A percentile compares a stretch with the other conserved stretches of the same genome.
Conservation (phyloP, 2,329 filamentous ascomycete genomes). For the Sphaceloma murrayae region DNA sequence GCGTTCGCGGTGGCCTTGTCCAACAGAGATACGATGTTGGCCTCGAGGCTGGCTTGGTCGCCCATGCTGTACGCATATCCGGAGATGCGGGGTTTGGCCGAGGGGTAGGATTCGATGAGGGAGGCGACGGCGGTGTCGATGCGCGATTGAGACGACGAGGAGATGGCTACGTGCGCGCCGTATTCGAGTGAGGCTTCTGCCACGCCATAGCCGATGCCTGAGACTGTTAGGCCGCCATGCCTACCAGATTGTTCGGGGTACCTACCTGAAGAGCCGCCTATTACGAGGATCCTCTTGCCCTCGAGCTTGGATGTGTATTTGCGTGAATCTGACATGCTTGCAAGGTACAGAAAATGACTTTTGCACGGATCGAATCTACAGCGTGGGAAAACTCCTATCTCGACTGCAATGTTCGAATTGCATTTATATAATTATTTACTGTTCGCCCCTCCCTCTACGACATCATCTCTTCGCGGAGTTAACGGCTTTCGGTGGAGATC, state of each 20-base stretch:
- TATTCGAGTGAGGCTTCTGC: constrained; percentile 49
- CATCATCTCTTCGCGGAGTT: not conserved
- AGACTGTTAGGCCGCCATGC: no score
- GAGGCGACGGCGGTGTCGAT: constrained; percentile 39
- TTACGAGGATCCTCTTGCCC: constrained; percentile 44
- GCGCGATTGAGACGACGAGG: constrained; percentile 46
- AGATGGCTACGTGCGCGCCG: constrained; percentile 49
- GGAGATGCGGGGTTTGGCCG: constrained; percentile 31
- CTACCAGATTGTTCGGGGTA: no score
- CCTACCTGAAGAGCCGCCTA: constrained; percentile 46
- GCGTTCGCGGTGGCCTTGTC: constrained; percentile 27
- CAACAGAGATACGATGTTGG: constrained; percentile 40
- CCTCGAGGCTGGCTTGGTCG: constrained; percentile 37
- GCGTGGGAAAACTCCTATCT: no score
- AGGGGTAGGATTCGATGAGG: constrained; percentile 38
- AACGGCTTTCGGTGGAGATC: not conserved
- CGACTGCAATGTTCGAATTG: not conserved
- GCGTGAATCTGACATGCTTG: constrained; percentile 36
- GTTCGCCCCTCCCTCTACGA: no score
- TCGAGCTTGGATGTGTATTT: constrained; percentile 43
- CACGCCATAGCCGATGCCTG: constrained; percentile 53
- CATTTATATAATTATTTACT: not conserved
- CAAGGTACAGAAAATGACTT: no score
- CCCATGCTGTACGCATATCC: constrained; percentile 43
- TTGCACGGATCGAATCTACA: no score